Conservation (phyloP, 2,329 filamentous ascomycete genomes). For the Fusarium sp. region DNA sequence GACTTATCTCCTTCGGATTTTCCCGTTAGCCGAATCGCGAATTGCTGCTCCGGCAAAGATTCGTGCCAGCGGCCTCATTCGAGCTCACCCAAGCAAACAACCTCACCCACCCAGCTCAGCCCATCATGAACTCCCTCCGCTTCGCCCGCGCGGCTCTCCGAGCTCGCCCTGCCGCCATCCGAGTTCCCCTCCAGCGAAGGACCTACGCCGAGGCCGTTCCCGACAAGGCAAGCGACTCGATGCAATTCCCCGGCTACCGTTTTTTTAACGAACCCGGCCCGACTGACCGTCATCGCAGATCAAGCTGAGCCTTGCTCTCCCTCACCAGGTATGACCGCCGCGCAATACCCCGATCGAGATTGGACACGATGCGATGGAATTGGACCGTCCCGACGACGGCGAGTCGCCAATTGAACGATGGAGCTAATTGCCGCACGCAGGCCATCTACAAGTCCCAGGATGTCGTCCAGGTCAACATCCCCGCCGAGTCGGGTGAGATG, state of each 20-base stretch:
- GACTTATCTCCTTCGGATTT: slow-evolving; percentile 49
- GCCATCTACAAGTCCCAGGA: slow-evolving; percentile 72
- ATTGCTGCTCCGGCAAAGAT: slow-evolving; percentile 55
- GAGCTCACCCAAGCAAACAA: slow-evolving; percentile 56
- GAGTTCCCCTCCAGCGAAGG: slow-evolving; percentile 80
- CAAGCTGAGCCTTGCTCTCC: slow-evolving; percentile 96
- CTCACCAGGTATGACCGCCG: slow-evolving; percentile 84
- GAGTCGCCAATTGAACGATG: slow-evolving; percentile 42
- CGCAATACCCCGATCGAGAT: slow-evolving; percentile 32
- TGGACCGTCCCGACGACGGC: slow-evolving; percentile 34
- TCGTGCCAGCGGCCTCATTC: slow-evolving; percentile 56
- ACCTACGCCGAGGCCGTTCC: slow-evolving; percentile 87
- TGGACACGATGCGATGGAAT: slow-evolving; percentile 44
- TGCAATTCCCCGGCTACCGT: slow-evolving; percentile 29
- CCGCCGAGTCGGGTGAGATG: slow-evolving; percentile 98
- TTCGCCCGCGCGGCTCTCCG: slow-evolving; percentile 89
- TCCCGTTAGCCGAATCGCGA: slow-evolving; percentile 52
- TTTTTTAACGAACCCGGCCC: slow-evolving; percentile 36
- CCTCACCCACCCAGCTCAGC: slow-evolving; percentile 58
- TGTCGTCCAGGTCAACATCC: slow-evolving; percentile 96
- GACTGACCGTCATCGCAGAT: slow-evolving; percentile 63
- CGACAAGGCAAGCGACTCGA: slow-evolving; percentile 70
- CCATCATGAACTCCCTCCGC: slow-evolving; percentile 92
- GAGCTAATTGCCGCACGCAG: slow-evolving; percentile 66
- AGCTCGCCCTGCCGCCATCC: slow-evolving; percentile 78